Evolutionary conservation across 768 basidiomycete genomes (phyloP), one percentile per base, ranked within the genome.

Genomic region (Mycena vitilis): DNA sequence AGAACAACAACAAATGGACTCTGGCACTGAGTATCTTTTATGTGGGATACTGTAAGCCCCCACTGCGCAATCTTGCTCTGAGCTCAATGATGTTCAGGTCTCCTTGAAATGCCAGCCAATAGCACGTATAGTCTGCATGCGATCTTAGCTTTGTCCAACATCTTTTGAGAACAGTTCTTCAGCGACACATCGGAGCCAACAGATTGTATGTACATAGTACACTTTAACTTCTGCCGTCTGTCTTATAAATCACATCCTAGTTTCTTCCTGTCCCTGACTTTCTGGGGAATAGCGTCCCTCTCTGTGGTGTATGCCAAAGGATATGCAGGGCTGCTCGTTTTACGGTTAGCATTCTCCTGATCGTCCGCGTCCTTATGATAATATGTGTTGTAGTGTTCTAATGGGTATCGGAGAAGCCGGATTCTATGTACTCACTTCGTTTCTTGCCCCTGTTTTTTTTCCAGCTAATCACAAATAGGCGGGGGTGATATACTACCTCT

Each of bases 391-490:
- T 66, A 87, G 87, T 22, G 84, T 89, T 2, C 74, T 88, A 5
- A 77, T 88, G 71, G 87, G 87, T 10, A 87, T 88, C n/a, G 87
- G 87, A 13, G 87, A 88, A 71, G 87, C 87, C 1, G 87, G 87
- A 1, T 88, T 84, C 66, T 88, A 88, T 65, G 86, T 48, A 45
- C 1, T 12, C 44, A 0, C 20, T 12, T 44, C 12, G 18, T 18
- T 60, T 16, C 2, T 30, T 30, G 30, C 12, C 16, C 4, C 1
- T 11, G 12, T 9, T 20, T 30, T 20, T 52, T 20, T 23, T 16
- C 18, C 20, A 2, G 25, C 57, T 44, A 51, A 59, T 30, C 30
- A 11, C 3, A 30, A 44, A 42, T 16, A 66, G 58, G 66, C 87
- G 0, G 87, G 87, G 10, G 85, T 88, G 84, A 87, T 88, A 7